A percentile compares a stretch with the other conserved stretches of the same genome.
Evolutionary conservation across 176 grass and related monocot species (phyloP).

Genomic region (Calamus simplicifolius): DNA sequence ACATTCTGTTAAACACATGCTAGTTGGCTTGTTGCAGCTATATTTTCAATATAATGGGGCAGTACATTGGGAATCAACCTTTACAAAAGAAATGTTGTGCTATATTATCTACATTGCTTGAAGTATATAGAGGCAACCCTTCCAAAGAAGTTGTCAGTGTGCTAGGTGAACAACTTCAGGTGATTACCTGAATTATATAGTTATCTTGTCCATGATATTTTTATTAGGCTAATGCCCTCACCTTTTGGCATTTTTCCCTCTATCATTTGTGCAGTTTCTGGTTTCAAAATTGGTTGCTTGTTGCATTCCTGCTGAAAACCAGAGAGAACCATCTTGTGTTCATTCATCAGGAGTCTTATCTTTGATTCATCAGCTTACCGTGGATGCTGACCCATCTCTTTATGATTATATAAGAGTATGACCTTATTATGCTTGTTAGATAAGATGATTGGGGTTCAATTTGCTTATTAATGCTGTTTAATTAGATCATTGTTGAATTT

Average conservation of each 20-base stretch:
- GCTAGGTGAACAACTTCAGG: conserved; percentile 92
- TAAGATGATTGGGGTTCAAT: too few relatives aligned
- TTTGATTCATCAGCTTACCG: conserved; percentile 70
- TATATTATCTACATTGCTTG: conserved; percentile 69
- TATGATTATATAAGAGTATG: conserved; percentile 90
- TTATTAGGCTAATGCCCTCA: background rate
- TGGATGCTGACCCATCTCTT: conserved; percentile 63
- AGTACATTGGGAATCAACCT: conserved; percentile 42
- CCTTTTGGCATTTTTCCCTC: background rate
- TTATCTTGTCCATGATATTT: conserved; percentile 9
- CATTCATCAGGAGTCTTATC: conserved; percentile 52
- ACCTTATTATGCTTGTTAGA: too few relatives aligned
- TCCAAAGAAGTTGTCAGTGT: conserved; percentile 44
- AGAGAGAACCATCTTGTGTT: conserved; percentile 28
- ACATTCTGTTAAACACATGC: background rate
- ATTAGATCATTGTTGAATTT: too few relatives aligned
- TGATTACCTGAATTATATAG: conserved; percentile 1
- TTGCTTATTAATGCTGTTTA: too few relatives aligned
- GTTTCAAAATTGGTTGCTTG: conserved; percentile 78
- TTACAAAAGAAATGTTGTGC: conserved; percentile 73
- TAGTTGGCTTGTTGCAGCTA: conserved; percentile 50
- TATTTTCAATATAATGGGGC: conserved; percentile 79
- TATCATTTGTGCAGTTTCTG: conserved; percentile 49
- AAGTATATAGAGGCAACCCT: conserved; percentile 43
- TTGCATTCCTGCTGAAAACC: conserved; percentile 44